A percentile compares a stretch with the other conserved stretches of the same genome.
These are phyloP conservation scores for Parsonsia alboflavescens DNA, from an alignment of 257 asterid species.

Conservation along the genomic window DNA sequence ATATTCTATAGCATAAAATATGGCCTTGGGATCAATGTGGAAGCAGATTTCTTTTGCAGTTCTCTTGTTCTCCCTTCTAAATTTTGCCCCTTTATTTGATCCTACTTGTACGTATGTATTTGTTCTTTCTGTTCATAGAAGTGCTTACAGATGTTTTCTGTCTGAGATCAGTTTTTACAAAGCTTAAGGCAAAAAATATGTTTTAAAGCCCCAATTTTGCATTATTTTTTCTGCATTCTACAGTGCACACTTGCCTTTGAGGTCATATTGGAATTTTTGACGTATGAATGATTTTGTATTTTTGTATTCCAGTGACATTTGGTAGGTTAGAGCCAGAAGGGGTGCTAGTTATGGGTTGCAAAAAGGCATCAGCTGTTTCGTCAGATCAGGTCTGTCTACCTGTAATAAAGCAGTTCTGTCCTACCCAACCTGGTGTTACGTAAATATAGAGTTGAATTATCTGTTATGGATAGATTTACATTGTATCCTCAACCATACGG, in stretches of 20 bases:
- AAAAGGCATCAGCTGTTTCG: slow-evolving; percentile 54
- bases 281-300: not conserved
- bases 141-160: not conserved
- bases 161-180: not conserved
- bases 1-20: not conserved
- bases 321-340: slow-evolving; percentile 95
- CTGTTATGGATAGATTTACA: not conserved
- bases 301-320: slow-evolving; percentile 68
- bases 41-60: not conserved
- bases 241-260: not conserved
- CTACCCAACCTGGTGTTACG: not conserved
- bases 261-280: not conserved
- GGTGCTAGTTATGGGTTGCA: slow-evolving; percentile 88
- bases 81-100: not conserved
- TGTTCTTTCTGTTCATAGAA: not conserved
- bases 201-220: not conserved
- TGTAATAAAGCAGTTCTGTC: not conserved
- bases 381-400: slow-evolving; percentile 63
- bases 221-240: not conserved
- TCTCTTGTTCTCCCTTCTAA: not conserved
- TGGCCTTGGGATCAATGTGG: not conserved
- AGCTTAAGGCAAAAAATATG: not conserved
- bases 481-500: not conserved
- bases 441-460: not conserved
- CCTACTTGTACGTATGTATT: not conserved